phyloP scores from a whole-genome alignment of 345 rosid genomes.

The Eucalyptus fibrosa region DNA sequence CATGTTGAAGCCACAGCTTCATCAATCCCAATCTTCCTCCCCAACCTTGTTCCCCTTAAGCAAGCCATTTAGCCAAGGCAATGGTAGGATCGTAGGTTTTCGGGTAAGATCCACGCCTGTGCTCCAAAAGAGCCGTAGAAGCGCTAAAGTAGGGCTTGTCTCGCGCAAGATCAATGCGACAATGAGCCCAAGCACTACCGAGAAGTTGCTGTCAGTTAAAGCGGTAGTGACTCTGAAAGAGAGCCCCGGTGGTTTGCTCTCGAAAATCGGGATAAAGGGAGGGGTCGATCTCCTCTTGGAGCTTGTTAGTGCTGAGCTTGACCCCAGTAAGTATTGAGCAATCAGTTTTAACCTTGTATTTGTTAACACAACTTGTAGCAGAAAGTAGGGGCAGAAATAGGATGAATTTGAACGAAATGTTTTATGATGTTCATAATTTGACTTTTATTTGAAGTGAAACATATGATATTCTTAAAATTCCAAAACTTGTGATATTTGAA shows the following conservation, averaged over 20 bases:
- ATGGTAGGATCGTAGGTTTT: background rate
- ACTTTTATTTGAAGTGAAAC: background rate
- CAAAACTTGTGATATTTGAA: background rate
- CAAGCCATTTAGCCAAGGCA: conserved; percentile 15
- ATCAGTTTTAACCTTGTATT: background rate
- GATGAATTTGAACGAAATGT: background rate
- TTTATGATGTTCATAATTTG: background rate
- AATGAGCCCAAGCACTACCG: background rate
- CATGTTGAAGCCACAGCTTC: conserved; percentile 24
- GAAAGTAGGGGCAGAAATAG: background rate
- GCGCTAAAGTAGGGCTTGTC: background rate
- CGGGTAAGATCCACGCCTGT: background rate
- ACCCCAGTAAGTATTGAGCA: conserved; percentile 22
- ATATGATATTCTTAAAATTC: background rate
- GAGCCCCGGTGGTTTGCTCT: conserved; percentile 8
- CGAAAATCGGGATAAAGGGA: conserved; percentile 8
- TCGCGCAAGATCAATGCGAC: background rate
- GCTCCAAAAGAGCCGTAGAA: background rate
- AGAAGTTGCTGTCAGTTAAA: conserved; percentile 1
- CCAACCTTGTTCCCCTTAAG: background rate
- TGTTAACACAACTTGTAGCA: background rate
- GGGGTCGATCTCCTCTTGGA: conserved; percentile 32
- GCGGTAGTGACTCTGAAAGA: conserved; percentile 16
- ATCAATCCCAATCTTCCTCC: background rate
- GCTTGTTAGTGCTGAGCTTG: conserved; percentile 47